A percentile compares a stretch with the other conserved stretches of the same genome.
phyloP scores from a whole-genome alignment of 495 filamentous ascomycete genomes.

The Neurospora pannonica region DNA sequence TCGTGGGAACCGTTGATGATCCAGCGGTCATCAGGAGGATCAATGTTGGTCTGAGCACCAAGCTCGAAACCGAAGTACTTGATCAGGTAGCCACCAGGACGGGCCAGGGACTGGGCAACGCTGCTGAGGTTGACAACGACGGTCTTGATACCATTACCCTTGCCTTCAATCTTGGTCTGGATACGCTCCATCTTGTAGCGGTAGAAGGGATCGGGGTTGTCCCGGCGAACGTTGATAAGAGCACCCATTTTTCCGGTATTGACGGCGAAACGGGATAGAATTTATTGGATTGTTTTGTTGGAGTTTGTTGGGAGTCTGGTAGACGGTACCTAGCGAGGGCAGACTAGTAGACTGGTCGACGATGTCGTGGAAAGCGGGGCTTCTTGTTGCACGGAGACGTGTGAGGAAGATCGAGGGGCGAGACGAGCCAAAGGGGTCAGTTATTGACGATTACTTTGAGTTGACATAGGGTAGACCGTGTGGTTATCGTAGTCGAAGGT shows the following conservation, averaged over 20 bases:
- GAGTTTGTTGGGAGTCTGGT: conserved; percentile 2
- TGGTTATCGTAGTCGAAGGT: conserved; percentile 33
- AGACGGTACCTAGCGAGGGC: neutral
- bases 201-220: conserved; percentile 98
- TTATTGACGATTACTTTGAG: conserved; percentile 37
- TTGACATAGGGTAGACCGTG: conserved; percentile 39
- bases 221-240: conserved; percentile 91
- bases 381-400: conserved; percentile 34
- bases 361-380: conserved; percentile 27
- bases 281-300: neutral
- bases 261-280: conserved; percentile 8
- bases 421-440: conserved; percentile 32
- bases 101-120: conserved; percentile 84
- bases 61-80: conserved; percentile 99
- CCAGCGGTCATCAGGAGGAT: conserved; percentile 95
- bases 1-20: conserved; percentile 99
- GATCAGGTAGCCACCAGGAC: conserved; percentile 90
- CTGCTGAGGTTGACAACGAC: conserved; percentile 95
- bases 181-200: conserved; percentile 99
- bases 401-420: conserved; percentile 25
- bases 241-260: conserved; percentile 45
- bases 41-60: conserved; percentile 94
- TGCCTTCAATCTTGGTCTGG: conserved; percentile 98
- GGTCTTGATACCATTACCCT: conserved; percentile 96
- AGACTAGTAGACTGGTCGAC: conserved; percentile 19